Conservation (phyloP, 2,329 filamentous ascomycete species). For the Trichoderma brevicompactum region DNA sequence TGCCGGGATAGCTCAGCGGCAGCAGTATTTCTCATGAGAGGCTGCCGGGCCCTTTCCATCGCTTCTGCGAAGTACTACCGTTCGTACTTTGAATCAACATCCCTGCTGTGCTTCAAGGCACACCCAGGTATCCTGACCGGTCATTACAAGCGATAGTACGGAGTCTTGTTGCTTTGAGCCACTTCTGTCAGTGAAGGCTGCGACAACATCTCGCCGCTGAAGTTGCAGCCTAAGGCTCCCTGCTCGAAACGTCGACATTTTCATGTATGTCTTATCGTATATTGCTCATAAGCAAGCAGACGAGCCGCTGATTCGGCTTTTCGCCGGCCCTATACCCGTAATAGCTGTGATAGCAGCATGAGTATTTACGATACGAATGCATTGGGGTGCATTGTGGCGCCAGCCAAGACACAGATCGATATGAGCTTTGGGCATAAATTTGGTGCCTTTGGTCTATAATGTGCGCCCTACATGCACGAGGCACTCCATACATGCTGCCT, state of each 20-base stretch:
- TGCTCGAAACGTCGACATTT: not conserved
- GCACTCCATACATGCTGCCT: not conserved
- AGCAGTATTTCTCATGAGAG: slow-evolving; percentile 16
- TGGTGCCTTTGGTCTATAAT: not conserved
- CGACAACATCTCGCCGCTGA: not conserved
- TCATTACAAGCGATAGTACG: not conserved
- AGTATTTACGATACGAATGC: not conserved
- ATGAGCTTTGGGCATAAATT: not conserved
- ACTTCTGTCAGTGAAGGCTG: not conserved
- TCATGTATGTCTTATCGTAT: not conserved
- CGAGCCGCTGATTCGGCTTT: not conserved
- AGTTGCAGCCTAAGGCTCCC: slow-evolving; percentile 7
- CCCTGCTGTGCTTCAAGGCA: not conserved
- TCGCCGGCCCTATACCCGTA: not conserved
- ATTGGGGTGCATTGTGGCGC: not conserved
- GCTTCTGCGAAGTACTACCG: not conserved
- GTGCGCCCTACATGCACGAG: not conserved
- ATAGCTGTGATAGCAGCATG: not conserved
- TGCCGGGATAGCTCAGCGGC: slow-evolving; percentile 19
- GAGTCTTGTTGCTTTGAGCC: not conserved
- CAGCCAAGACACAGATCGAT: slow-evolving; percentile 2
- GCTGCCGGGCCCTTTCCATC: not conserved
- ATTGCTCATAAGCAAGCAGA: not conserved
- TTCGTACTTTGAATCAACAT: not conserved
- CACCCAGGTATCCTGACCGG: not conserved